Base-by-base conservation (phyloP, 2,329 filamentous ascomycete genomes). In the Aspergillus awamori region DNA sequence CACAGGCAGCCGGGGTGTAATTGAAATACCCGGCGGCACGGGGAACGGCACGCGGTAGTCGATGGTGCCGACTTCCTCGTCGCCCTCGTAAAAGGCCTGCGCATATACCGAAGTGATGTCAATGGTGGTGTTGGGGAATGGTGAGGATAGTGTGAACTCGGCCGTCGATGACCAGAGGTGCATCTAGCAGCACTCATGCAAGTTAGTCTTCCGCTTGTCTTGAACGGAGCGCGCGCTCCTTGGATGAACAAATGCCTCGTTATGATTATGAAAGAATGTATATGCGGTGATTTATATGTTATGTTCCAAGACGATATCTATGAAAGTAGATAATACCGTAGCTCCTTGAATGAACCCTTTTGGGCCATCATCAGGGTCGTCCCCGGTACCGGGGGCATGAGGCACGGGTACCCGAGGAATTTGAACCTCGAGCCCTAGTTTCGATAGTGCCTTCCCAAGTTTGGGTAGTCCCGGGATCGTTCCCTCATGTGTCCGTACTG, bases 81-180 rank as follows among this genome's bases (percentile, higher is more conserved):
- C 90, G 63, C 90, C 86, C 65, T 96, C 92, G 76, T 96, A 96
- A 63, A 87, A 89, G 0, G 95, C 93, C 1, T 89, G 92, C 6
- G 94, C 94, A 70, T 96, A 89, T 69, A 98, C 85, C 54, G 82
- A 84, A 39, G 92, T 91, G 64, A 99, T 85, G 68, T 87, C 90
- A 17, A 98, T 77, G 0, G 87, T 92, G 55, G 90, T 90, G 60
- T 87, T 81, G 43, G 82, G 78, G 8, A 98, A 81, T 0, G 95
- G 95, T 0, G 93, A 97, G 41, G 88, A 83, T 22, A 98, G 83
- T 0, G 86, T 88, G 76, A 99, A 97, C 0, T 89, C 87, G 3
- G 94, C 94, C 0, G 92, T 93, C 0, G 92, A 96, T 15, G 91
- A 90, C 64, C 95, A 84, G 56, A 98, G 77, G 77, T 98, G 93